phyloP scores from a whole-genome alignment of 1,284 basidiomycete species.

The Puccinia polysora region DNA sequence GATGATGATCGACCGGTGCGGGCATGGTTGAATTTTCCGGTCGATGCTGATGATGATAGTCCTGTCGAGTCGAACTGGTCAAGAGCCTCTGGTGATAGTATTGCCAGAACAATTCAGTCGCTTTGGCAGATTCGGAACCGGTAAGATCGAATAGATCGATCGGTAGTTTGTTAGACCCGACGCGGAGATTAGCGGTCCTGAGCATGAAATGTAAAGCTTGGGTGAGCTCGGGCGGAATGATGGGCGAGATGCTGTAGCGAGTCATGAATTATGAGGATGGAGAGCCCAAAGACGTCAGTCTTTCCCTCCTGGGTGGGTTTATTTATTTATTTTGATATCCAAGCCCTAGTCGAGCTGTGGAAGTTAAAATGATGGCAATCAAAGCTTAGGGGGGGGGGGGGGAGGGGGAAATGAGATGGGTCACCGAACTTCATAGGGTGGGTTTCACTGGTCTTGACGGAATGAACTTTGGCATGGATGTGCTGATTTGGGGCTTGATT shows the following conservation, averaged over 20 bases:
- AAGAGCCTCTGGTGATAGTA: conserved; percentile 15
- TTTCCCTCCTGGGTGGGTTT: background rate
- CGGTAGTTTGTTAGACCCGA: conserved; percentile 1
- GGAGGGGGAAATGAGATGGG: too few relatives aligned
- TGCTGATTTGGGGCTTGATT: too few relatives aligned
- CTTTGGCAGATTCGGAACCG: background rate
- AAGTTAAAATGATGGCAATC: too few relatives aligned
- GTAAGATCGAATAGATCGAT: conserved; percentile 39
- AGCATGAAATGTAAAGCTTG: background rate
- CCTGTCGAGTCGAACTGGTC: background rate
- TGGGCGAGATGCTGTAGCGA: conserved; percentile 24
- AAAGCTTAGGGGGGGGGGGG: too few relatives aligned
- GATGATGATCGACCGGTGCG: too few relatives aligned
- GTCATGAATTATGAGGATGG: background rate
- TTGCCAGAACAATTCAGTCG: conserved; percentile 10
- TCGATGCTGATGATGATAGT: background rate
- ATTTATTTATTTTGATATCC: background rate
- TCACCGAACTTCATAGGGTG: too few relatives aligned
- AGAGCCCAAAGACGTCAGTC: background rate
- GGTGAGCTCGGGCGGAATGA: conserved; percentile 30
- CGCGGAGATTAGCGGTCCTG: background rate
- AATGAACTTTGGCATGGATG: too few relatives aligned
- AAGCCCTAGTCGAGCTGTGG: too few relatives aligned
- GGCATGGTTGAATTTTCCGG: background rate
- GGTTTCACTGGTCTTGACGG: too few relatives aligned